Evolutionary conservation across 345 rosid species (phyloP).

Genomic region (Euphorbia peplus): DNA sequence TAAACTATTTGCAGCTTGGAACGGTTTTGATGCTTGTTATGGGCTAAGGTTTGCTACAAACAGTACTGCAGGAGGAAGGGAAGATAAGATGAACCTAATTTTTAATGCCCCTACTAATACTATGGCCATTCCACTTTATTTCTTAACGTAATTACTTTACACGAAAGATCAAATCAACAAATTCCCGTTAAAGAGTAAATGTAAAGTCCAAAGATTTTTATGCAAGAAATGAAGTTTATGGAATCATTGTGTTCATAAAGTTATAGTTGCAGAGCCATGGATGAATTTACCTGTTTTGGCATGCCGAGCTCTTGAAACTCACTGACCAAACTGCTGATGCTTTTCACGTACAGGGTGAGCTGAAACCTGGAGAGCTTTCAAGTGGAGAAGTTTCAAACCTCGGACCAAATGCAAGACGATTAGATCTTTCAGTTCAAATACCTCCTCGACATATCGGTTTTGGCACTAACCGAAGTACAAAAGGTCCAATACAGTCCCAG

Average conservation of each 20-base stretch:
- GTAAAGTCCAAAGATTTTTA: neutral
- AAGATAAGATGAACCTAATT: neutral
- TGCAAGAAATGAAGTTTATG: no score
- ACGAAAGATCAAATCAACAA: neutral
- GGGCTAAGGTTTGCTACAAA: neutral
- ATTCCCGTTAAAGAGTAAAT: neutral
- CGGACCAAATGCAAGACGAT: conserved; percentile 44
- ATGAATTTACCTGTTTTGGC: no score
- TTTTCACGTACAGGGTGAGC: conserved; percentile 41
- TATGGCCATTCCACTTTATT: no score
- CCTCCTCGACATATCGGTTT: conserved; percentile 62
- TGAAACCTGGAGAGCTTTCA: conserved; percentile 31
- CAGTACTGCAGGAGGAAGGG: neutral
- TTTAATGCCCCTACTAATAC: no score
- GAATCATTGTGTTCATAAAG: no score
- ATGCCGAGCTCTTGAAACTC: neutral
- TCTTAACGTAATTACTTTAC: neutral
- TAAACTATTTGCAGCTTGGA: neutral
- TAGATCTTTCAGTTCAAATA: conserved; percentile 75
- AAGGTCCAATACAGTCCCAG: conserved; percentile 51
- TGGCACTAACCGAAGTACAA: conserved; percentile 40
- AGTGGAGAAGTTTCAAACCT: conserved; percentile 40
- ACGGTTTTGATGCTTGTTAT: neutral
- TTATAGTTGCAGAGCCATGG: no score
- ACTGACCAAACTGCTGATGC: conserved; percentile 14